A percentile compares a stretch with the other conserved stretches of the same genome.
phyloP scores from a whole-genome alignment of 2,329 filamentous ascomycete genomes.

The Aspergillus ochraceoroseus region DNA sequence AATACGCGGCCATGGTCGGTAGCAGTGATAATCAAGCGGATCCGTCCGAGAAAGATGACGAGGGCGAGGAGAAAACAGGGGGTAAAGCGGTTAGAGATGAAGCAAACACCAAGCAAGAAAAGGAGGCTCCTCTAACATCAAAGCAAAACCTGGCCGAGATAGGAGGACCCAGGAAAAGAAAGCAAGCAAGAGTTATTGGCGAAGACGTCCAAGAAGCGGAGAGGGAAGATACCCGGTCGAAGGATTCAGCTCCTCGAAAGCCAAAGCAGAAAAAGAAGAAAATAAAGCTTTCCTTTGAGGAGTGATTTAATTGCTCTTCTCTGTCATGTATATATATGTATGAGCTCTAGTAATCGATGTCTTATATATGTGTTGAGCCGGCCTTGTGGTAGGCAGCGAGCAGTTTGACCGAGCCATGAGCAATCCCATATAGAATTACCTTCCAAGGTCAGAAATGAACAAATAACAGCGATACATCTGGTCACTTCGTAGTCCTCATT shows the following conservation, averaged over 20 bases:
- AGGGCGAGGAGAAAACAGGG: constrained; percentile 11
- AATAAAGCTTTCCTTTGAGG: constrained; percentile 46
- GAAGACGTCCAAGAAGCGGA: constrained; percentile 28
- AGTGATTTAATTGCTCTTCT: constrained; percentile 16
- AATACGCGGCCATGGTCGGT: constrained; percentile 39
- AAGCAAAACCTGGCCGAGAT: constrained; percentile 41
- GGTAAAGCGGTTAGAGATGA: constrained; percentile 16
- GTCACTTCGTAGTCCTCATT: no score
- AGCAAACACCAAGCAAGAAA: constrained; percentile 12
- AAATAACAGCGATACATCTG: no score
- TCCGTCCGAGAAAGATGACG: constrained; percentile 12
- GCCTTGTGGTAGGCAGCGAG: no score
- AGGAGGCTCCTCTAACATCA: constrained; percentile 15
- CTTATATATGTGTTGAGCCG: no score
- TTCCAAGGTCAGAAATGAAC: no score
- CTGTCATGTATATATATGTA: background rate
- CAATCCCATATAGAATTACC: no score
- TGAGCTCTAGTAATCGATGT: no score
- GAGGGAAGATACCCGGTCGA: constrained; percentile 22
- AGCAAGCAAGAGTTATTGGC: constrained; percentile 41
- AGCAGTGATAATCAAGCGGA: constrained; percentile 22
- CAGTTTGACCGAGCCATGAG: no score
- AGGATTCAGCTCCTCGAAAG: constrained; percentile 29
- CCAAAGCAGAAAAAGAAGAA: constrained; percentile 43
- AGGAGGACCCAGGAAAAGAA: constrained; percentile 41